Evolutionary conservation across 371 early-diverging fungal species (phyloP), one percentile per base, ranked within the genome.

Genomic region (Coemansia sp.): DNA sequence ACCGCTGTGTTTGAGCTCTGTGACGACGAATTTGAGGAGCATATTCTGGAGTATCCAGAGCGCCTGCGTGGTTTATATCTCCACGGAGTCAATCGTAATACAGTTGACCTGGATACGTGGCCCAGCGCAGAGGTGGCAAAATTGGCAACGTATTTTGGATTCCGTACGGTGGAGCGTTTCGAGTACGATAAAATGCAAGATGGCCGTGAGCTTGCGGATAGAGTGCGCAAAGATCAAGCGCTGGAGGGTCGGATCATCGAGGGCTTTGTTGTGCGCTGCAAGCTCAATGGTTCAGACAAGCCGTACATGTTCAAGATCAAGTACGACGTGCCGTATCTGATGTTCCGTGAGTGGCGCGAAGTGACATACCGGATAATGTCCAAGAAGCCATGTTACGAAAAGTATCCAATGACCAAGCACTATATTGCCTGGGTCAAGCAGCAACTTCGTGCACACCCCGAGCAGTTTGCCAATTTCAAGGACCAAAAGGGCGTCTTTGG

Each of bases 301-400:
- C 38, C 59, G 57, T 86, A 85, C 54, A 88, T 96, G 74, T 95
- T 92, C 81, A 97, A 97, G 80, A 83, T 94, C 78, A 97, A 96
- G 74, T 95, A 89, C 67, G 93, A 94, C 48, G 88, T 90, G 55
- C 94, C 94, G 1, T 97, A 97, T 62, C 72, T 95, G 33, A 85
- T 93, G 83, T 97, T 88, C 77, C 85, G 98, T 55, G 98, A 97
- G 66, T 97, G 94, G 88, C 83, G 98, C n/a, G 97, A 96, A 69
- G 70, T 92, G 7, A 95, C 98, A 7, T 87, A 84, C 58, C 75
- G 37, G 18, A 87, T 56, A 12, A 87, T 59, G 62, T 63, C 34
- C 39, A 67, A 39, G 47, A 75, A 64, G 60, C 58, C 72, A 6
- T 69, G 68, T 55, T 75, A 67, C 70, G 85, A 79, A 61, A 80